These are phyloP conservation scores for Paecilomyces sp. DNA, from an alignment of 2,329 filamentous ascomycete species.

Conservation along the genomic window DNA sequence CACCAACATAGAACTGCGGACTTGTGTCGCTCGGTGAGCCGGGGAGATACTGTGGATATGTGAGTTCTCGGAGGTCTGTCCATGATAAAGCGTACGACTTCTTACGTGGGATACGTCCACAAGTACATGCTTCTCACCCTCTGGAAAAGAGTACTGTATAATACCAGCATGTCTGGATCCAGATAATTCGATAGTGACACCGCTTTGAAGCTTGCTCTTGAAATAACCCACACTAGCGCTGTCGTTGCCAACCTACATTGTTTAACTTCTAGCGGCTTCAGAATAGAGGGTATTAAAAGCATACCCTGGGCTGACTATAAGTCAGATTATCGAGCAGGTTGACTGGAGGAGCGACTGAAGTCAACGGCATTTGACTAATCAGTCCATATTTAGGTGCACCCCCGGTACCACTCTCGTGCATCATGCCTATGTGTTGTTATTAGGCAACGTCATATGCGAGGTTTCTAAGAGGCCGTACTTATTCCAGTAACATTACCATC, in stretches of 20 bases:
- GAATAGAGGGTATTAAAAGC: neutral
- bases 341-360: conserved; percentile 28
- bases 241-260: conserved; percentile 36
- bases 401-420: conserved; percentile 46
- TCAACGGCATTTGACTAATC: conserved; percentile 29
- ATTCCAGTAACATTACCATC: conserved; percentile 47
- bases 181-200: conserved; percentile 58
- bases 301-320: conserved; percentile 52
- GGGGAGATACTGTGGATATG: conserved; percentile 40
- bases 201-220: conserved; percentile 50
- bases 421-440: conserved; percentile 15
- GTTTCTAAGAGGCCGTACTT: conserved; percentile 9
- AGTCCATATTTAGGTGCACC: conserved; percentile 35
- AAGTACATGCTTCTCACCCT: conserved; percentile 50
- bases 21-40: conserved; percentile 32
- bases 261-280: neutral
- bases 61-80: conserved; percentile 1
- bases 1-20: conserved; percentile 37
- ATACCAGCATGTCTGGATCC: conserved; percentile 56
- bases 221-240: conserved; percentile 58
- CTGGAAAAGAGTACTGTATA: conserved; percentile 57
- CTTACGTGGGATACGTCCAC: conserved; percentile 49
- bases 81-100: neutral
- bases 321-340: conserved; percentile 36
- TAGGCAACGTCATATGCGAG: neutral